A percentile compares a stretch with the other conserved stretches of the same genome.
Conservation (phyloP, 768 basidiomycete genomes). For the Lactifluus rugatus region DNA sequence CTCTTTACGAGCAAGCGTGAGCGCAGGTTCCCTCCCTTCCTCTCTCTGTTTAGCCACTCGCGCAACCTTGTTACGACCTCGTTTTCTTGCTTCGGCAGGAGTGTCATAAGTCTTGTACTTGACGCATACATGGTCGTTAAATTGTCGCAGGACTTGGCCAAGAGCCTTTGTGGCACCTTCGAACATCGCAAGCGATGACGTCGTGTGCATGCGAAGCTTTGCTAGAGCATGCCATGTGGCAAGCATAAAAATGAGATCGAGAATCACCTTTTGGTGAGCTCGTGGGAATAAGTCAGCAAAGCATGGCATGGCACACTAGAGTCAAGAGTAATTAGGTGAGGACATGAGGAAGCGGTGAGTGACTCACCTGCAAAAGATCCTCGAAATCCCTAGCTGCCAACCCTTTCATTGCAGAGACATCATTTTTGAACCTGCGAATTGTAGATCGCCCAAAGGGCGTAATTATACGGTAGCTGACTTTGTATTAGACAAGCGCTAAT, state of each 20-base stretch:
- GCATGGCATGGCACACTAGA: not conserved
- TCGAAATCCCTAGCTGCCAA: not conserved
- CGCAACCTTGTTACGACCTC: no score
- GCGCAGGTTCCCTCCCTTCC: no score
- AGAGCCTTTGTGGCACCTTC: not conserved
- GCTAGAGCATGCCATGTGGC: not conserved
- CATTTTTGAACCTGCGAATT: not conserved
- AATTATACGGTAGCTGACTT: not conserved
- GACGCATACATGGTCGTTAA: not conserved
- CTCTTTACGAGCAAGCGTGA: no score
- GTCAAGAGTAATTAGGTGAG: not conserved
- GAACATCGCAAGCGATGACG: not conserved
- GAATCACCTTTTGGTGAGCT: slow-evolving; percentile 33
- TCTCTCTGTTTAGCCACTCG: no score
- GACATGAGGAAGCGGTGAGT: no score
- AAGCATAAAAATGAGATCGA: slow-evolving; percentile 23
- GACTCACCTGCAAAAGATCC: not conserved
- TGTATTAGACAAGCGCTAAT: no score
- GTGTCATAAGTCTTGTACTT: no score
- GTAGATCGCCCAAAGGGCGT: not conserved
- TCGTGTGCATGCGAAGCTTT: not conserved
- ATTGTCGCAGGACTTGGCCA: not conserved
- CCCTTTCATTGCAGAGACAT: not conserved
- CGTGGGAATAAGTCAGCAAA: slow-evolving; percentile 23
- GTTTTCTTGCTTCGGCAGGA: no score